A percentile compares a stretch with the other conserved stretches of the same genome.
phyloP scores from a whole-genome alignment of 805 yeast species.

The Hanseniaspora jakobsenii region DNA sequence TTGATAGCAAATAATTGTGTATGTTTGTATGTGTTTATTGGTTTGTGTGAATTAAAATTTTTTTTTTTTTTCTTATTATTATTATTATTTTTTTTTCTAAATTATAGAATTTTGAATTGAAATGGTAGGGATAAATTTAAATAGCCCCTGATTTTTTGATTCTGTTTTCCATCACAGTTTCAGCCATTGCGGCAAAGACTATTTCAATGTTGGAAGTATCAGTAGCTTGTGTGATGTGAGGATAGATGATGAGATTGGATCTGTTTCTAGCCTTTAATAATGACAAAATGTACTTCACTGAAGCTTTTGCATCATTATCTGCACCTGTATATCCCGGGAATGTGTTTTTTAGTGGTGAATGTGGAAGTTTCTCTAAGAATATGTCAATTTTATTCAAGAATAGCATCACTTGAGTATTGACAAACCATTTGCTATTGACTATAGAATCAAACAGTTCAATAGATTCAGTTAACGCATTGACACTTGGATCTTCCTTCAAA shows the following conservation, averaged over 20 bases:
- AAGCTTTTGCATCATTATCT: conserved; percentile 77
- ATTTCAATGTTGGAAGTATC: conserved; percentile 79
- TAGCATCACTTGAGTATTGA: conserved; percentile 71
- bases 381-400: conserved; percentile 85
- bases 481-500: conserved; percentile 61
- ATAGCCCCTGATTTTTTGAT: conserved; percentile 65
- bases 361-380: conserved; percentile 71
- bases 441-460: conserved; percentile 78
- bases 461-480: conserved; percentile 70
- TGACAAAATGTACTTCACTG: conserved; percentile 73
- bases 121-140: conserved; percentile 21
- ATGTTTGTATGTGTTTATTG: no score
- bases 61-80: no score
- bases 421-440: conserved; percentile 86
- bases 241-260: conserved; percentile 68
- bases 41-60: no score
- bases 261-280: conserved; percentile 75
- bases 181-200: conserved; percentile 75
- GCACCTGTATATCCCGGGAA: conserved; percentile 91
- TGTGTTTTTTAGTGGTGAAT: conserved; percentile 66
- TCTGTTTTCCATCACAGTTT: conserved; percentile 64
- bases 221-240: conserved; percentile 90
- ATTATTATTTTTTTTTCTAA: neutral
- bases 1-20: no score
- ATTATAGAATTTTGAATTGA: neutral